Conservation (phyloP, 2,329 filamentous ascomycete genomes). For the Scedosporium boydii region DNA sequence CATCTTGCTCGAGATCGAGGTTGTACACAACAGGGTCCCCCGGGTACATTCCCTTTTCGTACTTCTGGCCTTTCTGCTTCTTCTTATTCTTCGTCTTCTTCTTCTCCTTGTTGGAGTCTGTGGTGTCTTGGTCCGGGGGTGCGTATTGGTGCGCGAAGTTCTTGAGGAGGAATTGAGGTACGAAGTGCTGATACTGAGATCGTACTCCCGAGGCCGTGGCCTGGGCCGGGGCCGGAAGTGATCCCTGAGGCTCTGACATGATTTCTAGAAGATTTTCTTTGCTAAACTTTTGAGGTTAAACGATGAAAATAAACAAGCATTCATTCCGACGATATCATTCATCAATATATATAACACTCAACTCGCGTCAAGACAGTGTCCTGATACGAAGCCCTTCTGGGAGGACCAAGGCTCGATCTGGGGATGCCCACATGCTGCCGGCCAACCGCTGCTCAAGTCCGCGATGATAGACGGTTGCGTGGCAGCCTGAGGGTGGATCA, state of each 20-base stretch:
- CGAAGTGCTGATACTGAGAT: neutral
- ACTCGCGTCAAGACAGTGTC: too few species aligned
- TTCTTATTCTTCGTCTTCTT: neutral
- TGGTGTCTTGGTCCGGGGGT: neutral
- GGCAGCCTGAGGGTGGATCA: neutral
- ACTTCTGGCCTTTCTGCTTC: neutral
- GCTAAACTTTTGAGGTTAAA: too few species aligned
- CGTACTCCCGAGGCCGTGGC: neutral
- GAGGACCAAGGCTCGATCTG: neutral
- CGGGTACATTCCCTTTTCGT: neutral
- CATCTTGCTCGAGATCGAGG: constrained; percentile 12
- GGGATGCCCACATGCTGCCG: neutral
- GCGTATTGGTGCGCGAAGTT: neutral
- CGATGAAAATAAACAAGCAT: too few species aligned
- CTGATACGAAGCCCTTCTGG: neutral
- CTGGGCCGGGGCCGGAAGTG: too few species aligned
- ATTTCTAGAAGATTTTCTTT: too few species aligned
- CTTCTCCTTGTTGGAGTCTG: neutral
- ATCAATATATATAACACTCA: too few species aligned
- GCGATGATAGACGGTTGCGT: neutral
- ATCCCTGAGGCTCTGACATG: too few species aligned
- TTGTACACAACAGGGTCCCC: constrained; percentile 16
- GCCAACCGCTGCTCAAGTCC: neutral
- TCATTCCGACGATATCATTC: too few species aligned
- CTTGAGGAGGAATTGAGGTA: neutral